Evolutionary conservation across 345 rosid species (phyloP), one percentile per base, ranked within the genome.

Genomic region (Pistacia integerrima): DNA sequence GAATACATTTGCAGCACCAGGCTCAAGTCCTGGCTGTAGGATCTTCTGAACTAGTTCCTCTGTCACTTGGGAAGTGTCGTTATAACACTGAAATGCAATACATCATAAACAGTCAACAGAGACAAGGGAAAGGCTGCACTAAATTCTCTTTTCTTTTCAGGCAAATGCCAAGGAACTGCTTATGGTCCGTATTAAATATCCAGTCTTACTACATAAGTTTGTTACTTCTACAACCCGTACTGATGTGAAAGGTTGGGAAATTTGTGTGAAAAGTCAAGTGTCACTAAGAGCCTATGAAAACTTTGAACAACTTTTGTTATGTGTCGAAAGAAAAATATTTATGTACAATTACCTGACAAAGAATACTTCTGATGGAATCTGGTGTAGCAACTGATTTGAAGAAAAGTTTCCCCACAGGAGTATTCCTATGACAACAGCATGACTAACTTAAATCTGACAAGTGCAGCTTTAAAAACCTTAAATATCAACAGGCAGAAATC

Each of bases 1-100:
- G 68, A 95, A 93, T 35, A 94, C 92, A 84, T 93, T 96, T 12
- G 79, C 90, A 25, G 98, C 98, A 35, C 97, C 98, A 4, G 98
- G 92, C 87, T 93, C 87, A 4, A 95, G 96, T 74, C 98, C 98
- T n/a, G 97, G 99, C 67, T 82, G 90, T 65, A 93, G 87, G 76
- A 95, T 95, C 63, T 77, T 88, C 79, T 93, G 85, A 51, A 95
- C 93, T 61, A 95, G 85, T 74, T 95, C 98, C 57, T 95, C 97
- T 0, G 93, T 95, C 84, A 95, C 99, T 85, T 91, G 90, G 64
- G 94, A 80, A 48, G 88, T 82, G 74, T 91, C 97, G 52, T 93
- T 86, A 77, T 91, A 95, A 74, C 99, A 95, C 98, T 94, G 88
- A 76, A 80, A 80, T 3, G 71, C 59, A 77, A 74, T 33, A 63